Base-by-base conservation (phyloP, 805 yeast species). In the Pichia gijzeniarum region DNA sequence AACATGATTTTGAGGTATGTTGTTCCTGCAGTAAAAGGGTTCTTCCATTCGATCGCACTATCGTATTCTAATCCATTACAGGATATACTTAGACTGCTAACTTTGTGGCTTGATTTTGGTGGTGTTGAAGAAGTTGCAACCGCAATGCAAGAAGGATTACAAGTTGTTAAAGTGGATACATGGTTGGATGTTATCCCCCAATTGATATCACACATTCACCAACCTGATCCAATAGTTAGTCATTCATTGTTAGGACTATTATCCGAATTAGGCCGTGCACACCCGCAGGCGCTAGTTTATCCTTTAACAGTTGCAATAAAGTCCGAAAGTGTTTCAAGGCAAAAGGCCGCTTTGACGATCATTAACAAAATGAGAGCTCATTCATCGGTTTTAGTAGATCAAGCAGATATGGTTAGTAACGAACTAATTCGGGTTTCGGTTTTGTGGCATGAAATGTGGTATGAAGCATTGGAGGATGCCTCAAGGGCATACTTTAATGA, bases 181-280 rank as follows among this genome's bases (percentile, higher is more conserved):
- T 95, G 99, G 99, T 69, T 93, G 28, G 95, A 90, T 56, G 98
- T 93, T 30, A 74, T 93, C 36, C 97, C 99, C 0, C 99, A 93
- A 64, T 71, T 93, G 55, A 91, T 93, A 52, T 89, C 99, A 0
- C 85, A 97, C 50, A 91, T 93, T 54, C 98, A 95, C 61, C 98
- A 93, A 61, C 96, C 96, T 0, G 85, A 91, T 58, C 85, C 82
- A 41, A 74, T 77, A 19, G 96, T 93, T 14, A 80, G 95, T 51
- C 74, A 82, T 43, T 79, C 96, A 0, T 72, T 93, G 44, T 77
- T 87, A 53, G 85, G 90, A 0, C 68, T 93, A 31, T 69, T 93
- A 50, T 78, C 95, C 3, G 95, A 89, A 54, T 69, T 93, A 16
- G 99, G 99, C 34, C 83, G 85, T 53, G 91, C 91, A 1, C 98